Conservation (phyloP, 2,329 filamentous ascomycete species). For the Fusarium papillatum region DNA sequence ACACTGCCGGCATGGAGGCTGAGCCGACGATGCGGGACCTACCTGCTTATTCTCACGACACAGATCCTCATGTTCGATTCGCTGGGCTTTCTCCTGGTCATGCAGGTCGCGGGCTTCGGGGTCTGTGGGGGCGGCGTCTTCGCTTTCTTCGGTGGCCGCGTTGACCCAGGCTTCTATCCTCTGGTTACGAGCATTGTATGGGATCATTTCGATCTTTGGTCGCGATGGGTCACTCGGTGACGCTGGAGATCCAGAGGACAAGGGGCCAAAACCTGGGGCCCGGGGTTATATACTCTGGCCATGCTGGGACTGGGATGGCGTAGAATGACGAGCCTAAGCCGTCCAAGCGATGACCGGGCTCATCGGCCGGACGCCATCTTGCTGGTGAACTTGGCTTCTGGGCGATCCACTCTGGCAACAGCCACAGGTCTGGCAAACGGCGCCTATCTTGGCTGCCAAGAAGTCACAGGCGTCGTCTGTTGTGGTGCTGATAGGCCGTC, state of each 20-base stretch:
- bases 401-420: constrained; percentile 38
- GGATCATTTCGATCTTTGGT: constrained; percentile 41
- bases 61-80: constrained; percentile 46
- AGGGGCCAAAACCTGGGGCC: constrained; percentile 31
- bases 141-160: constrained; percentile 40
- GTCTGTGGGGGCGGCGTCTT: constrained; percentile 38
- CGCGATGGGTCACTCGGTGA: constrained; percentile 38
- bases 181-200: constrained; percentile 40
- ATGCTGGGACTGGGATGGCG: constrained; percentile 36
- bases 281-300: constrained; percentile 41
- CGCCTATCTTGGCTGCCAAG: constrained; percentile 38
- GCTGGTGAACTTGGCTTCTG: constrained; percentile 36
- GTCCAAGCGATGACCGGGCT: constrained; percentile 23
- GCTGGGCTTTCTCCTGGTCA: constrained; percentile 46
- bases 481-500: constrained; percentile 38
- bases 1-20: background rate
- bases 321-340: constrained; percentile 36
- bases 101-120: constrained; percentile 44
- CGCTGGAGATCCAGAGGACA: constrained; percentile 27
- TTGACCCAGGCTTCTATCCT: constrained; percentile 43
- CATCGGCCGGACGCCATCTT: constrained; percentile 36
- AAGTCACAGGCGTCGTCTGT: constrained; percentile 17
- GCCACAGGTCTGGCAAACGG: constrained; percentile 41
- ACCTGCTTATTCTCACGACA: constrained; percentile 46
- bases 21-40: constrained; percentile 12